Evolutionary conservation across 1,284 basidiomycete genomes (phyloP), one percentile per base, ranked within the genome.

Genomic region (Cryptococcus deneoformans): DNA sequence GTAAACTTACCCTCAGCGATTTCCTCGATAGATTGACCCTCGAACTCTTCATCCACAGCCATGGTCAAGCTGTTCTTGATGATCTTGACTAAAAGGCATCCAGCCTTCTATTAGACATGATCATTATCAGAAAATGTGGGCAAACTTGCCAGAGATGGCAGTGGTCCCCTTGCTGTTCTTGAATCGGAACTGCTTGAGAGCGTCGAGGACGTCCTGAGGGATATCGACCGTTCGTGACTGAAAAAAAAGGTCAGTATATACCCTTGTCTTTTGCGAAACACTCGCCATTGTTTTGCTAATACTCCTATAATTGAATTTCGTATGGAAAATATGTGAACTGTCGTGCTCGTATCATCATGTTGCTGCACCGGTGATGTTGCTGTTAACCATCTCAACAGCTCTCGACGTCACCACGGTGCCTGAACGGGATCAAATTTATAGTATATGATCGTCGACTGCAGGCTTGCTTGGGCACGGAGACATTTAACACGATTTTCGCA

Each of bases 121-220:
- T 2, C 45, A 10, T 10, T 14, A 35, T 24, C 43, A 52, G 40
- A 24, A 29, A 14, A 50, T 39, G 46, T 11, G 14, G 4, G 20
- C 49, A 20, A 50, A 69, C 76, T 20, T 46, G 79, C 79, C 69
- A 61, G 91, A 81, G 62, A 93, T 80, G 5, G 89, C 91, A 29
- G 89, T 86, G 68, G 82, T 87, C 36, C 86, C 86, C 46, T 65
- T 69, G 44, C 85, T 80, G 50, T 86, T 85, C 2, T 84, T 82
- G 71, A 93, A 92, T 45, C 91, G 82, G 79, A 94, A 93, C 73
- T 91, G 90, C 69, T 86, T 83, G 46, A 93, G 83, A 20, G 85
- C 80, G 59, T 87, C 84, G 75, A 88, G 88, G 73, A 93, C 83
- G 48, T 81, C 79, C 63, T 85, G 81, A 0, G 89, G 88, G 66